These are phyloP conservation scores for Quercus parvula DNA, from an alignment of 306 rosid species.

Conservation along the genomic window DNA sequence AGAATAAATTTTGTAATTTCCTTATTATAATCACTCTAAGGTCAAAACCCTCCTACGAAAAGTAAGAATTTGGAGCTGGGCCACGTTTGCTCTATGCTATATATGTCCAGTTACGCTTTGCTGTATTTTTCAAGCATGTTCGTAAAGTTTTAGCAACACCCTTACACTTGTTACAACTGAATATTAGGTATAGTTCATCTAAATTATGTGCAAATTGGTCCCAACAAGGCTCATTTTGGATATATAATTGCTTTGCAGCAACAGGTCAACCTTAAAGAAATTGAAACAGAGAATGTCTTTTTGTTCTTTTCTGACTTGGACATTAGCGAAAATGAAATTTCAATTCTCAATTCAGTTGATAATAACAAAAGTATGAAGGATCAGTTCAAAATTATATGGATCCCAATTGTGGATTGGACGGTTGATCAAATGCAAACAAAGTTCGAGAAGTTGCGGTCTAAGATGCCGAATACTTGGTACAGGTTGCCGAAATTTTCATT, in stretches of 20 bases:
- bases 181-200: too few species aligned
- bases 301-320: slow-evolving; percentile 31
- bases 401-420: slow-evolving; percentile 31
- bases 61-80: too few species aligned
- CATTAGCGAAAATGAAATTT: slow-evolving; percentile 22
- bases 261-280: slow-evolving; percentile 14
- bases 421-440: slow-evolving; percentile 10
- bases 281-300: slow-evolving; percentile 22
- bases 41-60: too few species aligned
- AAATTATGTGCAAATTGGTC: too few species aligned
- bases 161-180: too few species aligned
- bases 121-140: too few species aligned
- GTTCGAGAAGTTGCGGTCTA: slow-evolving; percentile 22
- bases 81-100: too few species aligned
- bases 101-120: too few species aligned
- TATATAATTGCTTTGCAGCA: neutral
- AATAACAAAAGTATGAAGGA: slow-evolving; percentile 11
- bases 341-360: slow-evolving; percentile 18
- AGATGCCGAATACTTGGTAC: slow-evolving; percentile 39
- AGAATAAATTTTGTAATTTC: too few species aligned
- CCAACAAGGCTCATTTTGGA: neutral
- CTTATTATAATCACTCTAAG: too few species aligned
- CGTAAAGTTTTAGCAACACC: too few species aligned
- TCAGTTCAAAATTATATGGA: slow-evolving; percentile 32
- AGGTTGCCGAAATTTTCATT: neutral